Conservation (phyloP, 306 rosid genomes). For the Castanea crenata region DNA sequence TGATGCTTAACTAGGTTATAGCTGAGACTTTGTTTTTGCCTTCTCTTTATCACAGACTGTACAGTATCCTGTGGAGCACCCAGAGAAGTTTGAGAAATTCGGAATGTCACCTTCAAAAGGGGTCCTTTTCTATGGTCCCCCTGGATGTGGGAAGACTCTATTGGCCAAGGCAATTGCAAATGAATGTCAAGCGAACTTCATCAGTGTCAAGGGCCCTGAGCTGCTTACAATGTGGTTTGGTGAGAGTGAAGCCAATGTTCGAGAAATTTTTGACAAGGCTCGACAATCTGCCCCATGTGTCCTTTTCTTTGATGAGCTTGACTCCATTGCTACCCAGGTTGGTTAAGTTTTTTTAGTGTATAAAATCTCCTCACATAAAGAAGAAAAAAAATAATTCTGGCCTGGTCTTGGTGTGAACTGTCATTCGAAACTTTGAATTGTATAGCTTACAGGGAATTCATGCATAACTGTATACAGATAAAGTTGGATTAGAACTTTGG, state of each 20-base stretch:
- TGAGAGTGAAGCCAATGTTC: conserved; percentile 67
- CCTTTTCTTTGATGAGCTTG: conserved; percentile 66
- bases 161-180: conserved; percentile 66
- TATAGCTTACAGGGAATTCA: neutral
- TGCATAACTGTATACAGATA: neutral
- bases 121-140: conserved; percentile 62
- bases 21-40: conserved; percentile 3
- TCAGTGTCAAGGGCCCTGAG: conserved; percentile 56
- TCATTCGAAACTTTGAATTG: neutral
- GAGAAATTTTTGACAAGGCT: conserved; percentile 61
- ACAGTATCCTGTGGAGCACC: conserved; percentile 66
- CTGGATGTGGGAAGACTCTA: conserved; percentile 62
- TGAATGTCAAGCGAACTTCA: conserved; percentile 64
- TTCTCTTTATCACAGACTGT: conserved; percentile 41
- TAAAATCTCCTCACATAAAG: neutral
- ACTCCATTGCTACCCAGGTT: conserved; percentile 63
- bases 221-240: conserved; percentile 67
- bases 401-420: neutral
- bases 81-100: conserved; percentile 57
- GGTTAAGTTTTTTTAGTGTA: neutral
- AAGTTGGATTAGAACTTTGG: neutral
- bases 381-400: neutral
- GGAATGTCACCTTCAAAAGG: conserved; percentile 67
- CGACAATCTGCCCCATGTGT: conserved; percentile 58
- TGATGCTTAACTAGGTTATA: neutral